A percentile compares a stretch with the other conserved stretches of the same genome.
Evolutionary conservation across 495 filamentous ascomycete species (phyloP).

Genomic region (Amphirosellinia nigrospora): DNA sequence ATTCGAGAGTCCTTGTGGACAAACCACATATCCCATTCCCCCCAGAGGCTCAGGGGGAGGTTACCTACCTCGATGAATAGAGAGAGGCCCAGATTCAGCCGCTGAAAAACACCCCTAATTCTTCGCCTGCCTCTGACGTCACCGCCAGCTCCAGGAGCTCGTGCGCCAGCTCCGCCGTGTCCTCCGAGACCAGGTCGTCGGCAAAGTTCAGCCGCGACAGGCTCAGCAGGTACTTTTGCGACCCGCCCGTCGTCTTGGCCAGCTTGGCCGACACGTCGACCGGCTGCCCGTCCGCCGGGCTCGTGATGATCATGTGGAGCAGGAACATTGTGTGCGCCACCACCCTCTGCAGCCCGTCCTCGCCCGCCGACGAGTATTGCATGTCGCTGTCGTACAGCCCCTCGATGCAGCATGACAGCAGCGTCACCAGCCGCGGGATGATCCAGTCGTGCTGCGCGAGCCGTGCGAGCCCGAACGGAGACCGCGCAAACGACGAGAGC

Average conservation of each 20-base stretch:
- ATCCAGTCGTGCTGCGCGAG: conserved; percentile 47
- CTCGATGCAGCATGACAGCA: conserved; percentile 50
- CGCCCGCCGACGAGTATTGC: conserved; percentile 31
- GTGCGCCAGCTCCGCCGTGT: conserved; percentile 54
- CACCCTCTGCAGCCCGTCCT: conserved; percentile 34
- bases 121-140: conserved; percentile 52
- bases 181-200: conserved; percentile 53
- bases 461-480: conserved; percentile 46
- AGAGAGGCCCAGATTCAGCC: conserved; percentile 29
- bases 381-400: conserved; percentile 51
- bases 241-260: conserved; percentile 39
- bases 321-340: conserved; percentile 41
- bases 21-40: no score
- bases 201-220: conserved; percentile 54
- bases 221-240: conserved; percentile 51
- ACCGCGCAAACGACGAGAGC: conserved; percentile 44
- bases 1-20: background rate
- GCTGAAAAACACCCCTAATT: conserved; percentile 48
- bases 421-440: conserved; percentile 48
- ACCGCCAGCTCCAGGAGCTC: conserved; percentile 54
- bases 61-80: no score
- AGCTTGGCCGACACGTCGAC: conserved; percentile 49
- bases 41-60: no score
- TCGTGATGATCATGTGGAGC: conserved; percentile 52
- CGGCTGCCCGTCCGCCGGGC: conserved; percentile 39